phyloP scores from a whole-genome alignment of 345 rosid species.

The Physaria fendleri region DNA sequence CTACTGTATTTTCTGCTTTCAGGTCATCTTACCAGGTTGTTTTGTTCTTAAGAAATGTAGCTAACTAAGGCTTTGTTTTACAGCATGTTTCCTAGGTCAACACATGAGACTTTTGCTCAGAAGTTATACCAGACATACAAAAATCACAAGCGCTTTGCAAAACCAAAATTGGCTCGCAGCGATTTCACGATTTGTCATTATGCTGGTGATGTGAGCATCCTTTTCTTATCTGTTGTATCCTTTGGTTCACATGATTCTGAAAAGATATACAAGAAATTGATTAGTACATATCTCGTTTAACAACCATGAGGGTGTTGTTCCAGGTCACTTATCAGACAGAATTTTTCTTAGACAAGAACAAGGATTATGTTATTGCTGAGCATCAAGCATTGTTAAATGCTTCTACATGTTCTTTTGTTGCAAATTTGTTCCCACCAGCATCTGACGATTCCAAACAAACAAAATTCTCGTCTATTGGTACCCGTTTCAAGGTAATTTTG shows the following conservation, averaged over 20 bases:
- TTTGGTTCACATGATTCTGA: neutral
- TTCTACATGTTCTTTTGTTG: slow-evolving; percentile 83
- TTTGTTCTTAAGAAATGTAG: neutral
- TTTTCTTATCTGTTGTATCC: slow-evolving; percentile 9
- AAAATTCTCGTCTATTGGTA: slow-evolving; percentile 97
- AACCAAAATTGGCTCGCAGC: slow-evolving; percentile 90
- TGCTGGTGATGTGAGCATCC: slow-evolving; percentile 90
- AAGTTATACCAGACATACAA: slow-evolving; percentile 95
- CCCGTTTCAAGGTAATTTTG: slow-evolving; percentile 84
- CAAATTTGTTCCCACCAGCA: slow-evolving; percentile 64
- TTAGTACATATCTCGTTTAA: slow-evolving; percentile 7
- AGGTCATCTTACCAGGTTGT: neutral
- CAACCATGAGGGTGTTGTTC: slow-evolving; percentile 16
- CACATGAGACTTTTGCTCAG: slow-evolving; percentile 97
- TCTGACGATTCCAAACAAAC: slow-evolving; percentile 87
- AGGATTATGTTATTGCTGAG: slow-evolving; percentile 97
- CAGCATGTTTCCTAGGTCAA: slow-evolving; percentile 99
- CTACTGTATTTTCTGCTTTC: neutral
- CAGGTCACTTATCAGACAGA: slow-evolving; percentile 99
- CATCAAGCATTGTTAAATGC: slow-evolving; percentile 88
- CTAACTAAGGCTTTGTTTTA: slow-evolving; percentile 26
- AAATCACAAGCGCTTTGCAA: slow-evolving; percentile 82
- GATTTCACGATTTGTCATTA: slow-evolving; percentile 98
- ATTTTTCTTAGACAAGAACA: slow-evolving; percentile 92
- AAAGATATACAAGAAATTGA: slow-evolving; percentile 10